phyloP scores from a whole-genome alignment of 2,329 filamentous ascomycete genomes.

The Aspergillus sp. region DNA sequence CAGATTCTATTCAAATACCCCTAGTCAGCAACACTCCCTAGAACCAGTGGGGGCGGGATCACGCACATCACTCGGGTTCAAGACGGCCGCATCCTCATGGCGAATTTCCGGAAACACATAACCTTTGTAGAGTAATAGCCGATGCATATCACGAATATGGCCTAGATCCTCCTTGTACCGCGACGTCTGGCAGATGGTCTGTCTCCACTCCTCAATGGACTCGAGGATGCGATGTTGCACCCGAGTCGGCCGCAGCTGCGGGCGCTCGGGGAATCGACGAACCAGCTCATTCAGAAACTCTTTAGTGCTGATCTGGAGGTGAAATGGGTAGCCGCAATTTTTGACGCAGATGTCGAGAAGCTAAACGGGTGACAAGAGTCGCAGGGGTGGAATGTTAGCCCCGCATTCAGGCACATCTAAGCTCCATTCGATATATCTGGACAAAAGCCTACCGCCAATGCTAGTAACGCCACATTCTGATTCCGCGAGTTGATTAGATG shows the following conservation, averaged over 20 bases:
- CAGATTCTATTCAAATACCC: slow-evolving; percentile 65
- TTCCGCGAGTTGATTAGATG: slow-evolving; percentile 96
- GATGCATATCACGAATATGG: slow-evolving; percentile 96
- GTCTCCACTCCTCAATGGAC: slow-evolving; percentile 96
- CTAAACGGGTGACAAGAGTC: slow-evolving; percentile 34
- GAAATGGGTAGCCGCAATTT: slow-evolving; percentile 98
- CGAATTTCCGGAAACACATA: slow-evolving; percentile 93
- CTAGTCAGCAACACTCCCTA: slow-evolving; percentile 30
- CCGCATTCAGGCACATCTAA: slow-evolving; percentile 14
- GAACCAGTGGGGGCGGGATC: background rate
- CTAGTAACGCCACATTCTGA: slow-evolving; percentile 88
- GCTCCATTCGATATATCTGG: slow-evolving; percentile 12
- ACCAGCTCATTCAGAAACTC: slow-evolving; percentile 99
- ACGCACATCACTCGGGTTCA: slow-evolving; percentile 94
- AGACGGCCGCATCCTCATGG: slow-evolving; percentile 88
- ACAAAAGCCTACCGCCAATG: slow-evolving; percentile 63
- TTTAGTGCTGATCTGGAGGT: slow-evolving; percentile 97
- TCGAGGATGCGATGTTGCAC: slow-evolving; percentile 93
- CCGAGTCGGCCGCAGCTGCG: slow-evolving; percentile 78
- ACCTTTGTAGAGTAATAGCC: slow-evolving; percentile 92
- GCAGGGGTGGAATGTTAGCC: slow-evolving; percentile 17
- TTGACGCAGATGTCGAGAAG: slow-evolving; percentile 99
- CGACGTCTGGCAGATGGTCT: slow-evolving; percentile 97
- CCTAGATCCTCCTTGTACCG: slow-evolving; percentile 96
- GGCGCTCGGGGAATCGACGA: slow-evolving; percentile 89